phyloP scores from a whole-genome alignment of 768 basidiomycete species.

The Agaricus blazei region DNA sequence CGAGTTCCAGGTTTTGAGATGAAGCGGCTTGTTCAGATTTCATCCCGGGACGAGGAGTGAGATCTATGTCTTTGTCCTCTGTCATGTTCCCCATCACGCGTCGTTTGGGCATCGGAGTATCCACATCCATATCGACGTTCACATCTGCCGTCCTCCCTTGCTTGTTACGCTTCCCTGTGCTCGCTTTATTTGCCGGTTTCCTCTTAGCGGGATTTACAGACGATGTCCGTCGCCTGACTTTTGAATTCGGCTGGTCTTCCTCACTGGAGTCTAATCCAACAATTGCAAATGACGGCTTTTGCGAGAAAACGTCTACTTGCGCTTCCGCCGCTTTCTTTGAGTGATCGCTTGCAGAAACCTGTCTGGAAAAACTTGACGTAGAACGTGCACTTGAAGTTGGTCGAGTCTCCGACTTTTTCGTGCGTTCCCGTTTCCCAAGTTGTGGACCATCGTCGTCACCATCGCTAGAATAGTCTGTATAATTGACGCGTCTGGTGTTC shows the following conservation, averaged over 20 bases:
- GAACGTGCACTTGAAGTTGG: not conserved
- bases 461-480: slow-evolving; percentile 1
- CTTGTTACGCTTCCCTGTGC: not conserved
- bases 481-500: not conserved
- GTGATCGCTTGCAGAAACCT: not conserved
- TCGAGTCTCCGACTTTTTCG: too few species aligned
- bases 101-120: slow-evolving; percentile 1
- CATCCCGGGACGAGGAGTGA: slow-evolving; percentile 1
- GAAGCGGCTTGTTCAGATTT: not conserved
- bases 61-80: not conserved
- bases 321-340: not conserved
- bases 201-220: not conserved
- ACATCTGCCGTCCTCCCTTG: not conserved
- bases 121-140: not conserved
- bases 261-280: not conserved
- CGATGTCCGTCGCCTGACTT: not conserved
- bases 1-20: not conserved
- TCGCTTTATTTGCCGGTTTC: not conserved
- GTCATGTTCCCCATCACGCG: not conserved
- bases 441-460: not conserved
- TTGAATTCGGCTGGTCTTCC: not conserved
- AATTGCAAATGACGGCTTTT: not conserved
- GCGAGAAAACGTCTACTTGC: not conserved
- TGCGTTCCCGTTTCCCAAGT: too few species aligned
- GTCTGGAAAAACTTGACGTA: not conserved